These are phyloP conservation scores for Penicillium antarcticum DNA, from an alignment of 495 filamentous ascomycete genomes.

Conservation along the genomic window DNA sequence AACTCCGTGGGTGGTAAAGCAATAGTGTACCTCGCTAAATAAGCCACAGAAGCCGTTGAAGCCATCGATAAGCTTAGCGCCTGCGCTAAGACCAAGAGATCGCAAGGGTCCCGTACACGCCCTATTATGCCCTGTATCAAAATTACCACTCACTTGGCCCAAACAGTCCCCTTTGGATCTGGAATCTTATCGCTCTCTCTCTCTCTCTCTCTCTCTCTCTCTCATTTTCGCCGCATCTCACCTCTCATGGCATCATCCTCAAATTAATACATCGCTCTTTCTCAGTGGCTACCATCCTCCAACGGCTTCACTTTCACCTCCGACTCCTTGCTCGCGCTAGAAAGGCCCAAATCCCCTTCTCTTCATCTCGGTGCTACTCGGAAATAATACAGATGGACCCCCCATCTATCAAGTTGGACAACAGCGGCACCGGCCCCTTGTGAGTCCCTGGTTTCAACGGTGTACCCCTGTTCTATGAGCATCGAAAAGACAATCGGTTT, in stretches of 20 bases:
- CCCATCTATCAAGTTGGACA: slow-evolving; percentile 5
- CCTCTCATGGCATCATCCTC: neutral
- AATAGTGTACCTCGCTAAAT: neutral
- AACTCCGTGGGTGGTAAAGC: too few species aligned
- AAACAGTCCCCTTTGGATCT: neutral
- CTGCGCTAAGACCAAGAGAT: slow-evolving; percentile 6
- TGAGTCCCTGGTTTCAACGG: slow-evolving; percentile 11
- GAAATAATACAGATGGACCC: slow-evolving; percentile 1
- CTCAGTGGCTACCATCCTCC: slow-evolving; percentile 1
- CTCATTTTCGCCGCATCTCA: neutral
- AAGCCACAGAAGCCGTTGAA: neutral
- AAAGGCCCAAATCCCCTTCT: slow-evolving; percentile 1
- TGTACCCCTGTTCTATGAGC: slow-evolving; percentile 9
- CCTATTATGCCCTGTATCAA: neutral
- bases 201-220: too few species aligned
- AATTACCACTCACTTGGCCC: neutral
- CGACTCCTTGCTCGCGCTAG: slow-evolving; percentile 7
- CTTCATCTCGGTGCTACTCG: slow-evolving; percentile 4
- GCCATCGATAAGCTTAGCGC: slow-evolving; percentile 5
- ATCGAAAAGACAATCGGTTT: slow-evolving; percentile 6
- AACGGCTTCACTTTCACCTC: slow-evolving; percentile 5
- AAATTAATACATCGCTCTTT: slow-evolving; percentile 1
- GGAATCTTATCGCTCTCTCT: neutral
- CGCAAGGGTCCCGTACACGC: neutral
- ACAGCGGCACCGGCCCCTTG: slow-evolving; percentile 10